A percentile compares a stretch with the other conserved stretches of the same genome.
phyloP scores from a whole-genome alignment of 2,329 filamentous ascomycete species.

The Cytospora schulzeri region DNA sequence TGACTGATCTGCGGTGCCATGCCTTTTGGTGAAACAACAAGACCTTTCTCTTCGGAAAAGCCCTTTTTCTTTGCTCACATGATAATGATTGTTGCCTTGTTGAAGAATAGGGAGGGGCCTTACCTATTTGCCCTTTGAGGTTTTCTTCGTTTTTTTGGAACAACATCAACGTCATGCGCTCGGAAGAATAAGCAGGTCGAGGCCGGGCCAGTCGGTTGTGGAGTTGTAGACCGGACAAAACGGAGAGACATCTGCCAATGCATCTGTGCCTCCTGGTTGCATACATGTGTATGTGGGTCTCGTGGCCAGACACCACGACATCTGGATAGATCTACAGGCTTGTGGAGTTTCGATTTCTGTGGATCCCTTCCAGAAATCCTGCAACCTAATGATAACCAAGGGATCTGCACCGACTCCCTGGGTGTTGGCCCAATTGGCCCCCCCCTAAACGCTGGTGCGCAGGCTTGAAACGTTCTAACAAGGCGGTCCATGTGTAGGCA shows the following conservation, averaged over 20 bases:
- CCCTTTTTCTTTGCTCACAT: too few species aligned
- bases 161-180: too few species aligned
- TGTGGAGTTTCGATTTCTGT: background rate
- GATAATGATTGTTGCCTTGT: background rate
- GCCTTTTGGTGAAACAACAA: slow-evolving; percentile 15
- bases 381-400: background rate
- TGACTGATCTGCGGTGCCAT: background rate
- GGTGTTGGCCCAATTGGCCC: background rate
- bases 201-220: background rate
- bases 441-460: background rate
- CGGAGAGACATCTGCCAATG: background rate
- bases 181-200: too few species aligned
- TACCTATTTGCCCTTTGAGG: background rate
- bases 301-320: background rate
- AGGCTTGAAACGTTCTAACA: background rate
- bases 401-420: background rate
- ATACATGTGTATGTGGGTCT: background rate
- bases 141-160: background rate
- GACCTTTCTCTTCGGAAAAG: background rate
- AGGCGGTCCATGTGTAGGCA: background rate
- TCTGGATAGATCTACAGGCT: background rate
- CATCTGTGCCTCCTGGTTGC: background rate
- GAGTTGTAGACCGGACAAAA: background rate
- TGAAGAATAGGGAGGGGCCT: background rate
- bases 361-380: background rate